Evolutionary conservation across 768 basidiomycete species (phyloP), one percentile per base, ranked within the genome.

Genomic region (Mycena leptocephala): DNA sequence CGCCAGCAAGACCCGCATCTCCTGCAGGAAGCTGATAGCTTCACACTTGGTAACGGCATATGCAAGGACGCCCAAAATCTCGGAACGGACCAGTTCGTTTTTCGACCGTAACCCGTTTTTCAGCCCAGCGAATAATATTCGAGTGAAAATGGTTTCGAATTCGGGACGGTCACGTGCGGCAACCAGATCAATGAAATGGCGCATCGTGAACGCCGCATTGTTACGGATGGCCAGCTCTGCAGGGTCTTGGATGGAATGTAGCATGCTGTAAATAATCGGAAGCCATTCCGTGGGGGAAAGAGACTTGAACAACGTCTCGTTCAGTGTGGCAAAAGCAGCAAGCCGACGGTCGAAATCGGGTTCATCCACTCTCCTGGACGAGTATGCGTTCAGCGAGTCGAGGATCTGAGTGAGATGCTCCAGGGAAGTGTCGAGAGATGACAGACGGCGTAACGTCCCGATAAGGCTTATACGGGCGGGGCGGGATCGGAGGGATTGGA

Each of bases 331-430:
- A 84, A 96, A 98, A 0, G 96, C 97, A 1, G 84, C 82, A 3
- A 99, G 87, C 2, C 98, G 94, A 33, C 92, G 90, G 71, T 97
- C 95, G 78, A 98, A 99, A 83, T 99, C 96, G 3, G 97, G 95
- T 81, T 99, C 97, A 71, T 98, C 96, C 39, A 97, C 83, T 9
- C 97, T 90, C 79, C 92, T 94, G 1, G 84, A 83, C 0, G 97
- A 98, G 81, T 94, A 99, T 0, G 98, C 93, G 80, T 99, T 99
- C 76, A 99, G 88, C 0, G 89, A 88, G 10, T 89, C 90, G 68
- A 96, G 79, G 6, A 97, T 83, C 9, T 87, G 83, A 1, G 93
- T 89, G 1, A 96, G 73, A 37, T 79, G 71, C 51, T 84, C 79
- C 24, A 96, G 85, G 3, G 88, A 83, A 0, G 83, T 72, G 72